Conservation (phyloP, 257 asterid genomes). For the Salvia hispanica region DNA sequence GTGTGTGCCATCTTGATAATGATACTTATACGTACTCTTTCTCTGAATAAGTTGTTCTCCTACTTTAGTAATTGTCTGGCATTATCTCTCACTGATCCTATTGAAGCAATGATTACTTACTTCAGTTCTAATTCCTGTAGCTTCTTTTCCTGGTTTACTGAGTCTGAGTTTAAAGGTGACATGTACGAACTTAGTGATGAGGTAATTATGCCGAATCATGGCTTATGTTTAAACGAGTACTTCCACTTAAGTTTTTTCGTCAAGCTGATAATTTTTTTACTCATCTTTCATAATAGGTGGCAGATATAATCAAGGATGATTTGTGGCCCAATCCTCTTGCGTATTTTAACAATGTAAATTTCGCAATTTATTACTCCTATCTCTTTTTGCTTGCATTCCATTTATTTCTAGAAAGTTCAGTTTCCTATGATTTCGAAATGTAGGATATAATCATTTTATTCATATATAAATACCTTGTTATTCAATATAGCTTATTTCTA, state of each 20-base stretch:
- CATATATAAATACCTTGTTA: neutral
- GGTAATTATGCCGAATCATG: constrained; percentile 42
- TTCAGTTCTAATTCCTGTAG: constrained; percentile 49
- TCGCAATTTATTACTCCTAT: constrained; percentile 7
- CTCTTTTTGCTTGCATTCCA: neutral
- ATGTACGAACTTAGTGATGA: constrained; percentile 83
- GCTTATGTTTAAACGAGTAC: neutral
- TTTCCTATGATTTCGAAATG: neutral
- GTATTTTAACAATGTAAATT: constrained; percentile 53
- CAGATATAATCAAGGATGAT: constrained; percentile 75
- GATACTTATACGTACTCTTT: neutral
- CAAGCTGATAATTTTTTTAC: neutral
- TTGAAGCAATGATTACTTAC: neutral
- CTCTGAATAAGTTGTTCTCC: constrained; percentile 11
- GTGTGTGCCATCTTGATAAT: neutral
- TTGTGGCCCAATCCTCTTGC: constrained; percentile 75
- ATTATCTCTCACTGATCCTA: constrained; percentile 24
- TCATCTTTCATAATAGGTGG: constrained; percentile 52
- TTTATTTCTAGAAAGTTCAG: neutral
- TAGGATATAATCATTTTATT: neutral
- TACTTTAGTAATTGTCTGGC: constrained; percentile 25
- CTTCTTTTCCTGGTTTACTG: constrained; percentile 86
- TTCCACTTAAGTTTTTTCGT: neutral
- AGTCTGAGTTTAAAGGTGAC: constrained; percentile 57
- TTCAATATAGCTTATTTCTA: neutral